Conservation (phyloP, 768 basidiomycete species). For the Rhodosporidiobolus odoratus region DNA sequence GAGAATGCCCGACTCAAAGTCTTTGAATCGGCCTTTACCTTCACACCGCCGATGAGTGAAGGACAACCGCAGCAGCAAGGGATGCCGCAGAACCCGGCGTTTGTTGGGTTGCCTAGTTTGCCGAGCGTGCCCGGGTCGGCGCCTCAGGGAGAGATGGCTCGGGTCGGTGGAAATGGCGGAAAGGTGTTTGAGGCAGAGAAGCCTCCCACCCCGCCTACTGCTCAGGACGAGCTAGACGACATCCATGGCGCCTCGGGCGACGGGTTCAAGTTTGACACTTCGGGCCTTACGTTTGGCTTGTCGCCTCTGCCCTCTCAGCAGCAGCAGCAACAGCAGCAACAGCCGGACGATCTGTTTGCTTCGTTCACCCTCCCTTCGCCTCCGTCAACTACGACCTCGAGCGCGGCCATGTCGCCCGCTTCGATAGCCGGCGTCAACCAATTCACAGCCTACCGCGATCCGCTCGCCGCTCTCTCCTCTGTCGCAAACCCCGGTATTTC, state of each 20-base stretch:
- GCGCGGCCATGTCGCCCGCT: neutral
- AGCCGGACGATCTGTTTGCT: slow-evolving; percentile 5
- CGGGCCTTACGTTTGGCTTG: neutral
- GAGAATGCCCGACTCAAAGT: slow-evolving; percentile 38
- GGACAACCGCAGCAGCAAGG: neutral
- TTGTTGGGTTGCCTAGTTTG: neutral
- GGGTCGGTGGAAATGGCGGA: no score
- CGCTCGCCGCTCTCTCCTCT: slow-evolving; percentile 7
- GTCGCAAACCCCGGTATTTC: neutral
- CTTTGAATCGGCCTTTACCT: slow-evolving; percentile 32
- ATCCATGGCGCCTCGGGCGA: neutral
- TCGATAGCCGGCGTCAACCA: neutral
- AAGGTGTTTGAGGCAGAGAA: neutral
- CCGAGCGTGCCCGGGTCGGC: neutral
- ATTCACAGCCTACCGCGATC: slow-evolving; percentile 32
- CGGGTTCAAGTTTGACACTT: slow-evolving; percentile 8
- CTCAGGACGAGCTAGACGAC: neutral
- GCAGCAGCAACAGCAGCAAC: neutral
- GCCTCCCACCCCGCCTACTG: neutral
- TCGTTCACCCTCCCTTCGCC: slow-evolving; percentile 8
- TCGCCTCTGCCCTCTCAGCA: neutral
- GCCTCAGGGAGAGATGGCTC: neutral
- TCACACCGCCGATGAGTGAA: slow-evolving; percentile 30
- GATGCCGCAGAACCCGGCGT: slow-evolving; percentile 16
- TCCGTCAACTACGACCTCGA: neutral